These are phyloP conservation scores for Oryza officinalis DNA, from an alignment of 176 grass and related monocot species.

Conservation along the genomic window DNA sequence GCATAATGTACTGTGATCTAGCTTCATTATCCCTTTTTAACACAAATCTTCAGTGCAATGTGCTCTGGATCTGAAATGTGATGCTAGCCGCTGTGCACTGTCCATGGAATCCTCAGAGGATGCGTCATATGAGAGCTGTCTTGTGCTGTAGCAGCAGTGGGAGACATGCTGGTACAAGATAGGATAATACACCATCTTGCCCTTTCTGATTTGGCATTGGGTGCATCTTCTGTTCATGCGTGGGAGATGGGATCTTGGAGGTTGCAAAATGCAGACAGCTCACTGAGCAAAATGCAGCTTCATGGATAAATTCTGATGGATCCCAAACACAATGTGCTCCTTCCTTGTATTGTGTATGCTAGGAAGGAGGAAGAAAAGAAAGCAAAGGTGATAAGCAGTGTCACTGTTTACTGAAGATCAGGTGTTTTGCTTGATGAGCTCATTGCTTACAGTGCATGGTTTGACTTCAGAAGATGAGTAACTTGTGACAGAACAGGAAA, in stretches of 20 bases:
- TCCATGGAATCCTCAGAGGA: constrained; percentile 23
- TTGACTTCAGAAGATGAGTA: background rate
- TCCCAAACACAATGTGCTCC: background rate
- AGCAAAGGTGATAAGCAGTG: background rate
- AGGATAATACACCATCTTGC: background rate
- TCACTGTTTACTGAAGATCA: background rate
- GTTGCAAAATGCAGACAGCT: constrained; percentile 7
- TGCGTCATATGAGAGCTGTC: constrained; percentile 43
- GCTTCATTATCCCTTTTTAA: background rate
- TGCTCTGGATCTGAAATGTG: constrained; percentile 6
- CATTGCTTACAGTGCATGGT: background rate
- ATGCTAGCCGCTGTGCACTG: background rate
- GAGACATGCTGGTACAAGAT: constrained; percentile 32
- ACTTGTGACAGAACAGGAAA: background rate
- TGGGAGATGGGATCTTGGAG: constrained; percentile 31
- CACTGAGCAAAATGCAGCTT: background rate
- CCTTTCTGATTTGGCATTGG: background rate
- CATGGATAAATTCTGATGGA: background rate
- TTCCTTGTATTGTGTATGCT: background rate
- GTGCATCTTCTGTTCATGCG: background rate
- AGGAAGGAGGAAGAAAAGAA: background rate
- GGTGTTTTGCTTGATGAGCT: background rate
- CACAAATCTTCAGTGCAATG: background rate
- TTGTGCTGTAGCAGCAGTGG: constrained; percentile 48
- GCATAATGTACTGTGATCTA: background rate